These are phyloP conservation scores for Kluyveromyces lactis DNA, from an alignment of 805 yeast species.

Conservation along the genomic window DNA sequence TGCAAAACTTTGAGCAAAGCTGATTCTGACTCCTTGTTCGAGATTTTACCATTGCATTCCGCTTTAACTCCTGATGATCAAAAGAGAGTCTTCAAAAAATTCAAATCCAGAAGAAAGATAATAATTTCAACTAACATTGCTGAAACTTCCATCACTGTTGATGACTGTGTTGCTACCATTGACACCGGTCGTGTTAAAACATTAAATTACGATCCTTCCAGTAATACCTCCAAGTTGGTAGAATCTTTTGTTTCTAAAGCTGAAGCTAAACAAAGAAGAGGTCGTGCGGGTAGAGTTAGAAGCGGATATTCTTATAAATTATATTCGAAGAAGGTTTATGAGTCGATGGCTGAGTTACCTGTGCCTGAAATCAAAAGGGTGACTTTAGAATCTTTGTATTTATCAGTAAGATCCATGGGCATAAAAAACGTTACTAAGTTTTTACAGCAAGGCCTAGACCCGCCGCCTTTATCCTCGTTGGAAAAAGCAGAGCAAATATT, in stretches of 20 bases:
- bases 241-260: constrained; percentile 89
- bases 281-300: constrained; percentile 96
- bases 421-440: constrained; percentile 62
- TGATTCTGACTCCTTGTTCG: constrained; percentile 20
- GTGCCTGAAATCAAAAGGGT: constrained; percentile 85
- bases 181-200: constrained; percentile 84
- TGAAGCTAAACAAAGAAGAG: constrained; percentile 83
- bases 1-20: constrained; percentile 19
- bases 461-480: constrained; percentile 46
- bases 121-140: constrained; percentile 92
- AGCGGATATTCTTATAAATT: constrained; percentile 76
- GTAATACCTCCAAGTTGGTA: constrained; percentile 60
- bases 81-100: constrained; percentile 54
- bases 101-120: constrained; percentile 60
- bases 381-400: constrained; percentile 71
- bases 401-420: constrained; percentile 86
- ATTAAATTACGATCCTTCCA: constrained; percentile 56
- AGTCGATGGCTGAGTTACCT: constrained; percentile 60
- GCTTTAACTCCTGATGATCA: constrained; percentile 81
- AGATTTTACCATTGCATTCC: constrained; percentile 75
- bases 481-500: constrained; percentile 38
- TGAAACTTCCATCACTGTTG: constrained; percentile 93
- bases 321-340: constrained; percentile 56
- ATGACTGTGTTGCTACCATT: constrained; percentile 87
- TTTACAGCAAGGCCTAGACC: constrained; percentile 68